Evolutionary conservation across 768 basidiomycete genomes (phyloP).

Genomic region (Peribolospora baueri): DNA sequence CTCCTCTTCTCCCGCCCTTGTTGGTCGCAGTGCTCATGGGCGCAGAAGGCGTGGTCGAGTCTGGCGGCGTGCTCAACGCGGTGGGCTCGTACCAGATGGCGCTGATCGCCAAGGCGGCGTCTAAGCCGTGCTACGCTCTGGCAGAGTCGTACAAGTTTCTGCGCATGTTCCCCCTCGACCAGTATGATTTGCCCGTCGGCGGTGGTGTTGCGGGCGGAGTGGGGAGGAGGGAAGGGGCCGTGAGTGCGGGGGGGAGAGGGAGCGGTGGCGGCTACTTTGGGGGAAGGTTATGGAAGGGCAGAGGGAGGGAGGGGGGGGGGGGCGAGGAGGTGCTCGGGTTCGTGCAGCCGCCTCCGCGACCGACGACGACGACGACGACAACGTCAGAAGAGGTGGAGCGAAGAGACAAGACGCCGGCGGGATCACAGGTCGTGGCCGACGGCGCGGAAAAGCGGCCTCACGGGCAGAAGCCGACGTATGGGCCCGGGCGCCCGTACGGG

Average conservation of each 20-base stretch:
- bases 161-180: conserved; percentile 51
- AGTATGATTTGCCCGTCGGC: conserved; percentile 16
- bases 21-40: conserved; percentile 47
- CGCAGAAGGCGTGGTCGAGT: conserved; percentile 93
- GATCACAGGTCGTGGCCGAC: conserved; percentile 8
- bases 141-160: conserved; percentile 72
- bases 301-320: no score
- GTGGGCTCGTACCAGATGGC: conserved; percentile 94
- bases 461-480: not conserved
- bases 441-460: not conserved
- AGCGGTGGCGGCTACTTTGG: no score
- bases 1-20: no score
- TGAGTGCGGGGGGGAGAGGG: no score
- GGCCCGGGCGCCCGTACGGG: conserved; percentile 7
- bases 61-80: conserved; percentile 72
- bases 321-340: not conserved
- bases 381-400: not conserved
- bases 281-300: no score
- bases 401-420: conserved; percentile 19
- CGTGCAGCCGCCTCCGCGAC: conserved; percentile 1
- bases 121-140: conserved; percentile 72
- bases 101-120: conserved; percentile 74
- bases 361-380: not conserved
- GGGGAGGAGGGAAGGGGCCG: no score
- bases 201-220: no score